Evolutionary conservation across 345 rosid species (phyloP).

Genomic region (Barbarea vulgaris): DNA sequence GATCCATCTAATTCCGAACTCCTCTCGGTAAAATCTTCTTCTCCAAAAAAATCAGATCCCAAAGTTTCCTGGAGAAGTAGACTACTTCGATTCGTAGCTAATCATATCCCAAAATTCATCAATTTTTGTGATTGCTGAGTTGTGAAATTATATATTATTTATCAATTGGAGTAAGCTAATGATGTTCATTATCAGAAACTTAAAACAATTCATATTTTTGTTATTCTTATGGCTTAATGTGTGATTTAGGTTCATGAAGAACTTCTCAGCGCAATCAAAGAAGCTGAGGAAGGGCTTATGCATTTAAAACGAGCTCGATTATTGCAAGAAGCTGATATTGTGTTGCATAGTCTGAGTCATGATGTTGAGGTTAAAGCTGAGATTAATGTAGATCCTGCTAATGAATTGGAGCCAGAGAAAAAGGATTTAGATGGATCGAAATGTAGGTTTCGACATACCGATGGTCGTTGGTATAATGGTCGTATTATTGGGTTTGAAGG

Average conservation of each 20-base stretch:
- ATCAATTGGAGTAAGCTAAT: neutral
- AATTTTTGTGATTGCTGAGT: neutral
- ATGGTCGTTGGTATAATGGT: conserved; percentile 97
- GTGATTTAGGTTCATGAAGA: conserved; percentile 70
- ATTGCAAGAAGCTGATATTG: conserved; percentile 65
- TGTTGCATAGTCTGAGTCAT: conserved; percentile 37
- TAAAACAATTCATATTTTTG: neutral
- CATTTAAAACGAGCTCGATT: conserved; percentile 75
- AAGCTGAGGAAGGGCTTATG: conserved; percentile 78
- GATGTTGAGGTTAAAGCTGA: conserved; percentile 51
- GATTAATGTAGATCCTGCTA: conserved; percentile 38
- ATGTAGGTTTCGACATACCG: conserved; percentile 67
- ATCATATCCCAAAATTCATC: neutral
- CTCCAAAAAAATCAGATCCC: neutral
- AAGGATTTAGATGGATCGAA: conserved; percentile 62
- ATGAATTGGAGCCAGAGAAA: conserved; percentile 51
- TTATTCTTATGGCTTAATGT: conserved; percentile 12
- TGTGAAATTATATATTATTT: neutral
- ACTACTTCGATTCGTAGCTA: neutral
- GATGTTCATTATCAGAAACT: neutral
- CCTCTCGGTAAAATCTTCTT: conserved; percentile 51
- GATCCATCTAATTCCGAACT: conserved; percentile 74
- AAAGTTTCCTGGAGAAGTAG: neutral
- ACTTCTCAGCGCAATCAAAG: conserved; percentile 66
- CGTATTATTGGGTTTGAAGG: conserved; percentile 60